Evolutionary conservation across 805 yeast genomes (phyloP), one percentile per base, ranked within the genome.

Genomic region (Hanseniaspora meyeri): DNA sequence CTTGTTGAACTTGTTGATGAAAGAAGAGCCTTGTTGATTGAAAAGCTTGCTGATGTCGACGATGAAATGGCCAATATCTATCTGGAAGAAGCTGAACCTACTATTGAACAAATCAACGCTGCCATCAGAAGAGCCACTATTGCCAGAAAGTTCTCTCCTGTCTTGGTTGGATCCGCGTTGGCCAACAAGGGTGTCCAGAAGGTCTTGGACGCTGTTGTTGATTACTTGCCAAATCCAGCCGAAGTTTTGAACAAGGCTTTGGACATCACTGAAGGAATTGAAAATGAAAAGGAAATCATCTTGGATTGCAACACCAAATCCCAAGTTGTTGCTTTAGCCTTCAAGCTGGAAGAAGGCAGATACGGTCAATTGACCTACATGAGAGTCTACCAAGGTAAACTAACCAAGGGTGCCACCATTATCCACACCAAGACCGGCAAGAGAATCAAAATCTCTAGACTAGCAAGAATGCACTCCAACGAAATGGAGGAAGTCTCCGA

Each of bases 401-500:
- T 93, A 72, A 86, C 81, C 73, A 93, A 91, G 71, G 98, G 98
- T 63, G 76, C 82, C 63, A 85, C 82, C 73, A 87, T 93, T 72
- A 80, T 82, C 59, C 95, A 93, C 69, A 85, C 87, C 61, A 88
- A 91, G 72, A 79, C 91, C 48, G 96, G 96, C 59, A 93, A 93
- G 76, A 87, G 83, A 71, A 87, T 89, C 61, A 93, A 93, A 75
- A 87, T 93, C 55, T 79, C 97, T 14, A 80, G 98, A 66, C 78
- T 93, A 65, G 98, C 89, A 52, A 85, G 97, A 74, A 93, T 93
- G 99, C 97, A 93, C 75, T 88, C 97, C 32, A 87, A 90, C 60
- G 98, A 93, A 69, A 90, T 93, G 97, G 98, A 93, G 75, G 99
- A 93, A 68, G 93, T 88, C 51, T 86, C 83, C 50, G 97, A 90